These are phyloP conservation scores for Wickerhamomyces ciferrii DNA, from an alignment of 805 yeast genomes.

Conservation along the genomic window DNA sequence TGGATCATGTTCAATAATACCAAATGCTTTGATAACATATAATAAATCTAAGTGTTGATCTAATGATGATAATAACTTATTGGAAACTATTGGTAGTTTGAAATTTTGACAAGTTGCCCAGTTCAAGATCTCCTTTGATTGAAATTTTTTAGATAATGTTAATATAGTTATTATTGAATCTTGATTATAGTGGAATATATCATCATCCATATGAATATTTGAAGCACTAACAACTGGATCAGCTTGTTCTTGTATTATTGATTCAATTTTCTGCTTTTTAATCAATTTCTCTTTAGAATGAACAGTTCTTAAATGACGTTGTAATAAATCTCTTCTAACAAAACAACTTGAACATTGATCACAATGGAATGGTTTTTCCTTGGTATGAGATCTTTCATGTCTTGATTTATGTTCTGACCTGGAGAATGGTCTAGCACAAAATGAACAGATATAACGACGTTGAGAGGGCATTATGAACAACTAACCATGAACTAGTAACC, in stretches of 20 bases:
- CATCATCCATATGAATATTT: too few relatives aligned
- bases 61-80: constrained; percentile 7
- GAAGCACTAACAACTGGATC: too few relatives aligned
- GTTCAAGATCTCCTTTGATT: constrained; percentile 13
- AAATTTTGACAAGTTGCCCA: constrained; percentile 24
- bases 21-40: constrained; percentile 40
- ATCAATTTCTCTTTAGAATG: constrained; percentile 33
- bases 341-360: constrained; percentile 63
- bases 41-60: constrained; percentile 33
- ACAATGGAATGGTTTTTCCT: constrained; percentile 77
- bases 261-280: constrained; percentile 18
- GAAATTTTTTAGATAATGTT: constrained; percentile 24
- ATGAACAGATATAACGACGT: constrained; percentile 70
- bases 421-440: constrained; percentile 77
- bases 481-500: too few relatives aligned
- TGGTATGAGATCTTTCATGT: constrained; percentile 77
- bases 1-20: constrained; percentile 33
- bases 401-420: constrained; percentile 74
- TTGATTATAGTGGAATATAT: constrained; percentile 13
- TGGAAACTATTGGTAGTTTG: constrained; percentile 21
- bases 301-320: constrained; percentile 75
- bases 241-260: too few relatives aligned
- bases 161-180: constrained; percentile 27
- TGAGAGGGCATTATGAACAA: constrained; percentile 27
- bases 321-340: constrained; percentile 72